Evolutionary conservation across 176 grass and related monocot species (phyloP), one percentile per base, ranked within the genome.

Genomic region (Lolium multiflorum): DNA sequence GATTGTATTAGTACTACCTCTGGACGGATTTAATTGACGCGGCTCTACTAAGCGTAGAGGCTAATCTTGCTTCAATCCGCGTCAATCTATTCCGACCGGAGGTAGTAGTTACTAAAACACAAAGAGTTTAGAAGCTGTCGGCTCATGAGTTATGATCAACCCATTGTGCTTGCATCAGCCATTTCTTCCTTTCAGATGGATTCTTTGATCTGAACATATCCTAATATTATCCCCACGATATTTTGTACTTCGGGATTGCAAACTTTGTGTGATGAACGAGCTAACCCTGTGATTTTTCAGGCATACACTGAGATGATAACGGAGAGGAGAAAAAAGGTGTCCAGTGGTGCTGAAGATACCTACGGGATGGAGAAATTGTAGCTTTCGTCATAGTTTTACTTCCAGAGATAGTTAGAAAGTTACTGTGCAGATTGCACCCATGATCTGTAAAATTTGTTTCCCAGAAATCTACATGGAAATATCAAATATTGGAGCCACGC

Each of bases 291-390:
- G 58, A 1, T 3, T 87, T 83, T 20, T 20, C 84, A 98, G 96
- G 96, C 90, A 46, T 98, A 98, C 88, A 92, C 90, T 1, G 79
- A 94, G 58, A 98, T 98, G 96, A 98, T 98, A 90, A 76, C 86
- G 17, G 92, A 96, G 87, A 94, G 96, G 81, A 94, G 91, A 69
- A 91, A 66, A 92, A 93, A 81, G 70, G 93, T 98, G 44, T 85
- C 88, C 38, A 92, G 87, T 28, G 96, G 96, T 22, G 76, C 90
- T 77, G 96, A 98, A 94, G 96, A 98, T 96, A 98, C 93, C 17
- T 98, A 92, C 56, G 96, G 96, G 26, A 89, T 80, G 86, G 86
- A 85, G 84, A 95, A 88, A 80, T 39, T 55, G 48, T 71, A 87
- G 64, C 37, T 16, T 77, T 61, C 65, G 50, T 67, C 26, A 14